Conservation (phyloP, 495 filamentous ascomycete genomes). For the Ascobolus immersus region DNA sequence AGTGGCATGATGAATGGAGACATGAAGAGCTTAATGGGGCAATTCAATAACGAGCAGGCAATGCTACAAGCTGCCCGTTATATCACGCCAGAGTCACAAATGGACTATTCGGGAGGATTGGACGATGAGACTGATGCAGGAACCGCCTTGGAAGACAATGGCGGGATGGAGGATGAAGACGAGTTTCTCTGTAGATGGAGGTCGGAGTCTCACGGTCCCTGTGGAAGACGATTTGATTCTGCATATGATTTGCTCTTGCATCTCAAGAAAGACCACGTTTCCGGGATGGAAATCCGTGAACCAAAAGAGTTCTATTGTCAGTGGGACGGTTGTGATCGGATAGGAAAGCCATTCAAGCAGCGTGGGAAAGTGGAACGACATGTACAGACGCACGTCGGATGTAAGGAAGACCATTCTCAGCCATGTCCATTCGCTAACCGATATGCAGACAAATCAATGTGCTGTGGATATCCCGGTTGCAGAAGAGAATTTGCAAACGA, state of each 20-base stretch:
- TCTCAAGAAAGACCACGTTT: conserved; percentile 19
- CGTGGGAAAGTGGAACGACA: conserved; percentile 36
- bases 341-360: conserved; percentile 24
- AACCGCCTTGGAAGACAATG: no score
- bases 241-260: conserved; percentile 19
- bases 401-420: conserved; percentile 20
- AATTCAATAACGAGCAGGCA: no score
- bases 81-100: no score
- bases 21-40: no score
- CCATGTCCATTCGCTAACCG: conserved; percentile 5
- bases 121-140: no score
- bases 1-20: no score
- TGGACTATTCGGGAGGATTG: no score
- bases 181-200: no score
- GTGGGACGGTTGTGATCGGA: conserved; percentile 24
- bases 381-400: conserved; percentile 34
- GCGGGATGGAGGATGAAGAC: conserved; percentile 4
- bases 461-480: conserved; percentile 27
- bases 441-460: conserved; percentile 27
- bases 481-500: conserved; percentile 28
- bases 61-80: no score
- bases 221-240: conserved; percentile 7
- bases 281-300: conserved; percentile 14
- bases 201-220: conserved; percentile 3
- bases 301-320: conserved; percentile 21